These are phyloP conservation scores for Verticillium tricorpus DNA, from an alignment of 2,329 filamentous ascomycete species.

Conservation along the genomic window DNA sequence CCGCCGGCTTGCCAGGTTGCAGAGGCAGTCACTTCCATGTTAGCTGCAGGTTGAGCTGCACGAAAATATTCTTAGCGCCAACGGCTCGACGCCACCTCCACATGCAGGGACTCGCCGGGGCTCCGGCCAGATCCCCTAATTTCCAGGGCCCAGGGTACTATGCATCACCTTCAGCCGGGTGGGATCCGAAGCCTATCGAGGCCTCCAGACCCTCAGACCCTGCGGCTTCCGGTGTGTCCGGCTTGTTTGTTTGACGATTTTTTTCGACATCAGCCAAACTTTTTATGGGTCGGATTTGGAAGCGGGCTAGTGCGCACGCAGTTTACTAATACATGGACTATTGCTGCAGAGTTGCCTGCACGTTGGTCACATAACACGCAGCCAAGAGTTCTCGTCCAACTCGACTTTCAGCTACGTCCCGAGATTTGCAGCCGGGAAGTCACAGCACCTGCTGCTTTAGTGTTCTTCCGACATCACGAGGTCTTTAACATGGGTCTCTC, in stretches of 20 bases:
- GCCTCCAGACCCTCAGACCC: too few species aligned
- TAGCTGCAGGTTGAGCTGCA: too few species aligned
- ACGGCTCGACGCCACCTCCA: neutral
- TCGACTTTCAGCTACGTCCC: too few species aligned
- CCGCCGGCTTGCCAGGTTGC: neutral
- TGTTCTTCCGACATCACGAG: neutral
- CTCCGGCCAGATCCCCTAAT: too few species aligned
- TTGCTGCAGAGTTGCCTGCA: neutral
- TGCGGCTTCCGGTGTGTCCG: neutral
- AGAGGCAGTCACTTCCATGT: neutral
- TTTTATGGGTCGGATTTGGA: neutral
- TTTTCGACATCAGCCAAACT: neutral
- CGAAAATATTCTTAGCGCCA: neutral
- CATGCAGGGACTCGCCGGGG: neutral
- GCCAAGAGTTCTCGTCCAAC: too few species aligned
- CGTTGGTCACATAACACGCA: neutral
- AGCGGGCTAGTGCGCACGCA: neutral
- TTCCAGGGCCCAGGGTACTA: too few species aligned
- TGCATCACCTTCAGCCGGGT: neutral
- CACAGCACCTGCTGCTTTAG: neutral
- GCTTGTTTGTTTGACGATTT: neutral
- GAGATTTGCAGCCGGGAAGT: too few species aligned
- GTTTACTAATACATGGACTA: neutral
- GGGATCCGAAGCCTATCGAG: too few species aligned
- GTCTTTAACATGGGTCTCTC: neutral